Evolutionary conservation across 306 rosid genomes (phyloP).

Genomic region (Prunus padus): DNA sequence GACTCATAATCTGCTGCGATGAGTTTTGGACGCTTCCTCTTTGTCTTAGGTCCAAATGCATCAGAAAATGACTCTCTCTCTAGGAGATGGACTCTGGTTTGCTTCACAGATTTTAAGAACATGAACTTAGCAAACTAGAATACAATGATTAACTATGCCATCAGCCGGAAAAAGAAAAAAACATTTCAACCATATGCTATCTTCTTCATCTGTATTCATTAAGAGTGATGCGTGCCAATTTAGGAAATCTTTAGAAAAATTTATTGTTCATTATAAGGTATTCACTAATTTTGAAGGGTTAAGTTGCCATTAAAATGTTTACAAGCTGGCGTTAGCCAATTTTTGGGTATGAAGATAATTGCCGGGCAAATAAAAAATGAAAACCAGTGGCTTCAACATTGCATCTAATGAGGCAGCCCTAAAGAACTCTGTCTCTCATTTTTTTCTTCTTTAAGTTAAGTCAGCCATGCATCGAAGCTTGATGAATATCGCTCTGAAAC

Average conservation of each 20-base stretch:
- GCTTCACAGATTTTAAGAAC: slow-evolving; percentile 52
- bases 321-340: background rate
- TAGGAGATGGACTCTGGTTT: slow-evolving; percentile 89
- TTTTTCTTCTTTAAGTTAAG: background rate
- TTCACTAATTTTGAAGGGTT: background rate
- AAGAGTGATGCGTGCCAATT: background rate
- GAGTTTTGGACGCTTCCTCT: slow-evolving; percentile 80
- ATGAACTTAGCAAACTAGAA: slow-evolving; percentile 15
- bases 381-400: background rate
- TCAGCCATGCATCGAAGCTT: background rate
- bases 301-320: background rate
- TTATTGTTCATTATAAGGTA: background rate
- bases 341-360: too few relatives aligned
- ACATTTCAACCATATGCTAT: background rate
- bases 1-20: slow-evolving; percentile 81
- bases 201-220: background rate
- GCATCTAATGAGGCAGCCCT: background rate
- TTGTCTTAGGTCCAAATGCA: slow-evolving; percentile 84
- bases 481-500: background rate
- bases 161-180: background rate
- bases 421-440: background rate
- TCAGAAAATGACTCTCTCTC: slow-evolving; percentile 80
- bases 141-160: background rate
- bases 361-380: too few relatives aligned
- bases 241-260: background rate